Evolutionary conservation across 371 early-diverging fungal genomes (phyloP).

Genomic region (Lichtheimia corymbifera): DNA sequence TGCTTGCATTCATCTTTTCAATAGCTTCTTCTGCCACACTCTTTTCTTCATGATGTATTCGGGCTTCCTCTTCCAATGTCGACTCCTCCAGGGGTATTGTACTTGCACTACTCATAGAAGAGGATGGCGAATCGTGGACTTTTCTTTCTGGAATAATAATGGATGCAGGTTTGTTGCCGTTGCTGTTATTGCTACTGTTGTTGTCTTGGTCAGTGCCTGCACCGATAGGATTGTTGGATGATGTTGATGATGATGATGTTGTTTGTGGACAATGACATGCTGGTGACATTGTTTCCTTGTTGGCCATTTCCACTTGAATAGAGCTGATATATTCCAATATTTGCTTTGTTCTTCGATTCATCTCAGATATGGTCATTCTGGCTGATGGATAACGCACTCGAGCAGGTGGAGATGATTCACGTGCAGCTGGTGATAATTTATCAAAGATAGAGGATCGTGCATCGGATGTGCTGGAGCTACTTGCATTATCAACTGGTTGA

Average conservation of each 20-base stretch:
- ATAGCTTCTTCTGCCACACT: conserved; percentile 31
- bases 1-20: conserved; percentile 16
- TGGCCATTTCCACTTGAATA: conserved; percentile 51
- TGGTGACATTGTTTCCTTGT: conserved; percentile 10
- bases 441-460: conserved; percentile 12
- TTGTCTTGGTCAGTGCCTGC: neutral
- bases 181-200: neutral
- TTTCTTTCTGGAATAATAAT: conserved; percentile 32
- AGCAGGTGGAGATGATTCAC: conserved; percentile 47
- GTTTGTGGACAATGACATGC: neutral
- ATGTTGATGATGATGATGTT: neutral
- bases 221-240: neutral
- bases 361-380: conserved; percentile 57
- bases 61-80: conserved; percentile 11
- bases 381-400: conserved; percentile 53
- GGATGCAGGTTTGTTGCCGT: conserved; percentile 17
- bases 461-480: neutral
- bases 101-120: conserved; percentile 42
- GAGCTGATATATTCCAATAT: conserved; percentile 60
- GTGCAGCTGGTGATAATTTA: conserved; percentile 14
- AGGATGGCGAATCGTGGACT: conserved; percentile 27
- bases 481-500: conserved; percentile 13
- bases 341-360: conserved; percentile 61
- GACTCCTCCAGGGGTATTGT: conserved; percentile 41
- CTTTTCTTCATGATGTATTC: conserved; percentile 21